phyloP scores from a whole-genome alignment of 2,329 filamentous ascomycete genomes.

The Aspergillus fumigatiaffinis region DNA sequence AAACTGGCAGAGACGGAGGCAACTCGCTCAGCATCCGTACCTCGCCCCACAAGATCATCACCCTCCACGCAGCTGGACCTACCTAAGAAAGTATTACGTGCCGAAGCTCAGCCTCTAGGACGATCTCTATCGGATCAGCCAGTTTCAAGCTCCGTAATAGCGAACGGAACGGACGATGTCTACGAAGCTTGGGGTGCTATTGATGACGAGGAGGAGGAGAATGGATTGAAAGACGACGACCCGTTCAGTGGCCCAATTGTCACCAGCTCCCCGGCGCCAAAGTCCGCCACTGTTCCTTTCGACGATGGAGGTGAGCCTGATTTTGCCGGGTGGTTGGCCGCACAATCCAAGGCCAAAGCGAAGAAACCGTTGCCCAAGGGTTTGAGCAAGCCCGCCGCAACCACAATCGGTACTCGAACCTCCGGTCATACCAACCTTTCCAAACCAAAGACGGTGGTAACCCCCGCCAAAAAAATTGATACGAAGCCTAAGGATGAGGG shows the following conservation, averaged over 20 bases:
- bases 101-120: conserved; percentile 26
- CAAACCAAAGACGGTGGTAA: conserved; percentile 47
- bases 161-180: conserved; percentile 55
- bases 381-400: conserved; percentile 57
- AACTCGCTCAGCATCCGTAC: conserved; percentile 47
- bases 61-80: conserved; percentile 21
- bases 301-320: conserved; percentile 88
- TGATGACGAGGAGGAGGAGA: conserved; percentile 53
- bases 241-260: conserved; percentile 32
- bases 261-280: conserved; percentile 23
- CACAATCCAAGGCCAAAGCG: conserved; percentile 72
- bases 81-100: conserved; percentile 21
- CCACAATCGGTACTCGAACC: conserved; percentile 35
- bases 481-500: conserved; percentile 53
- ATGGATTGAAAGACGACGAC: conserved; percentile 45
- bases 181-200: conserved; percentile 72
- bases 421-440: conserved; percentile 33
- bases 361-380: conserved; percentile 80
- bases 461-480: conserved; percentile 63
- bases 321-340: conserved; percentile 91
- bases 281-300: conserved; percentile 52
- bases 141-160: conserved; percentile 44
- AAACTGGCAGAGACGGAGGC: conserved; percentile 42
- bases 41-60: conserved; percentile 37
- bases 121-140: conserved; percentile 41